These are phyloP conservation scores for Histomonas meleagridis DNA, from an alignment of 208 protist genomes.

Conservation along the genomic window DNA sequence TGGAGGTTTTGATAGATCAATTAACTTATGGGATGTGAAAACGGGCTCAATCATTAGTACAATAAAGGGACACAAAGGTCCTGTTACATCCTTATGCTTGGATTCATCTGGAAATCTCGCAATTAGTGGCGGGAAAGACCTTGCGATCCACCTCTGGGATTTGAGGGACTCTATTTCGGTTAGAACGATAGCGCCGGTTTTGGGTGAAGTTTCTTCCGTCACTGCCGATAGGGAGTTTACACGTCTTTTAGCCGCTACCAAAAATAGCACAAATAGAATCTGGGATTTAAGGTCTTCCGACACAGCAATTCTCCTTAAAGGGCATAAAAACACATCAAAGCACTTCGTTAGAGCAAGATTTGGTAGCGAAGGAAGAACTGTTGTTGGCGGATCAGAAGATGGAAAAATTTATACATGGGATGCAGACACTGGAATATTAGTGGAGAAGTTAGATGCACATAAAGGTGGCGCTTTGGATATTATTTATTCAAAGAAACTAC, in stretches of 20 bases:
- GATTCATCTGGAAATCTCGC: constrained; percentile 1
- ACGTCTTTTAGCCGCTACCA: not conserved
- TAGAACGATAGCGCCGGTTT: not conserved
- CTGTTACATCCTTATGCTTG: not conserved
- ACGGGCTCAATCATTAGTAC: not conserved
- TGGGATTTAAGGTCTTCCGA: not conserved
- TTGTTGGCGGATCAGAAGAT: not conserved
- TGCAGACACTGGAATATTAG: not conserved
- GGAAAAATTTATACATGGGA: not conserved
- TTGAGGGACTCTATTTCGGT: not conserved
- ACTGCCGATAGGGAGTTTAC: not conserved
- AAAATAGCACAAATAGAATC: not conserved
- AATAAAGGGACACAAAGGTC: not conserved
- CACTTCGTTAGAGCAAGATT: constrained; percentile 9
- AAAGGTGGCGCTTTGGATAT: not conserved
- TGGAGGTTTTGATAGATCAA: not conserved
- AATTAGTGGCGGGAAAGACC: constrained; percentile 9
- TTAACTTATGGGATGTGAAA: not conserved
- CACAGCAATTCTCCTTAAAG: not conserved
- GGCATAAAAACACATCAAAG: not conserved
- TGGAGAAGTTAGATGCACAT: not conserved
- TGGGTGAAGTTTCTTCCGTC: not conserved
- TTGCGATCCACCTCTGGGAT: not conserved
- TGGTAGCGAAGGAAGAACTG: not conserved
- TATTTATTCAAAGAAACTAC: not conserved